Base-by-base conservation (phyloP, 1,284 basidiomycete species). In the Ustilago xerochloae region DNA sequence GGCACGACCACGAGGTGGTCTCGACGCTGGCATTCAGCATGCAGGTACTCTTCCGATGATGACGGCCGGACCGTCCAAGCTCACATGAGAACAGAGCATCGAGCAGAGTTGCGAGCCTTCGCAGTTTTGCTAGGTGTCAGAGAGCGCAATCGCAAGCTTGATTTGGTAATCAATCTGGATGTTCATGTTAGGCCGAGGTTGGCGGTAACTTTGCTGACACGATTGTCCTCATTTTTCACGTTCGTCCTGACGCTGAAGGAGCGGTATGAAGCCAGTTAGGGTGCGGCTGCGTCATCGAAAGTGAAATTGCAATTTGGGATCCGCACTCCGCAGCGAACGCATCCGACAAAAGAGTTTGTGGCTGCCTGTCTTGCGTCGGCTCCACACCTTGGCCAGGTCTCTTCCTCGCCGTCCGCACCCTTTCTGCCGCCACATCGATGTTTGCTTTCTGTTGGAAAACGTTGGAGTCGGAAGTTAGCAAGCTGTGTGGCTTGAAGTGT, bases 361-460 rank as follows among this genome's bases (percentile, higher is more conserved):
- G 49, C 49, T 51, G 43, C 43, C 24, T 16, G 43, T 26, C 4
- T 13, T 43, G 24, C 50, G 50, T 52, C 50, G 50, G 33, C 36
- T 39, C 36, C 50, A 52, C 50, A 38, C 20, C 22, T 46, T 18
- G 9, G 32, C 32, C 32, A 9, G 32, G 10, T 33, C 32, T 10
- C 9, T 9, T 15, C n/a, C n/a, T n/a, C n/a, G n/a, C n/a, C n/a
- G n/a, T n/a, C n/a, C n/a, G n/a, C n/a, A n/a, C n/a, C n/a, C n/a
- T n/a, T n/a, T n/a, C n/a, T n/a, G n/a, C n/a, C n/a, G n/a, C n/a
- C n/a, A n/a, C n/a, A n/a, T n/a, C n/a, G n/a, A n/a, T n/a, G n/a
- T n/a, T n/a, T n/a, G n/a, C n/a, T n/a, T n/a, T n/a, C n/a, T n/a
- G n/a, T n/a, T n/a, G n/a, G 16, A 33, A 33, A 33, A 33, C 32